phyloP scores from a whole-genome alignment of 139 green algal species.

The Chlorella sorokiniana region DNA sequence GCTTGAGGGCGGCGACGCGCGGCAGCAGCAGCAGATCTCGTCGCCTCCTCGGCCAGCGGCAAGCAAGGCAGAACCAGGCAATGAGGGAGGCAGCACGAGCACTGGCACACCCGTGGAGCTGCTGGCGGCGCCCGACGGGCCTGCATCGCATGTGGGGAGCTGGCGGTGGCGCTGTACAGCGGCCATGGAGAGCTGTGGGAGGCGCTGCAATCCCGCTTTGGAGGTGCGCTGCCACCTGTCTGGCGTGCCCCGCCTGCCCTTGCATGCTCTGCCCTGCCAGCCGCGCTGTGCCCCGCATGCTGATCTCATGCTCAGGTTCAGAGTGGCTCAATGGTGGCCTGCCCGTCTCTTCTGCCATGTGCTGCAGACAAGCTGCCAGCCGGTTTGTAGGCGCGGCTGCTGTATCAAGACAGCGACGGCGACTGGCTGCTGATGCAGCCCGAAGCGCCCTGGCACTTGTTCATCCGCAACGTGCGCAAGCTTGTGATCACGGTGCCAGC shows the following conservation, averaged over 20 bases:
- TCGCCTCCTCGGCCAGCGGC: neutral
- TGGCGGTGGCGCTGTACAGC: slow-evolving; percentile 8
- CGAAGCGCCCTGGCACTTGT: slow-evolving; percentile 27
- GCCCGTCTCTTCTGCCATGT: neutral
- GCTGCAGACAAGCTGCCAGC: slow-evolving; percentile 6
- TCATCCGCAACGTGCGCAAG: slow-evolving; percentile 23
- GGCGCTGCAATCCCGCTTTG: slow-evolving; percentile 4
- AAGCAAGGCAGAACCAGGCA: neutral
- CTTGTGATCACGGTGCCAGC: slow-evolving; percentile 4
- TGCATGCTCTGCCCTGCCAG: neutral
- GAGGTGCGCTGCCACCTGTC: neutral
- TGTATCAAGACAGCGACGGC: slow-evolving; percentile 33
- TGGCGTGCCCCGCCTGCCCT: neutral
- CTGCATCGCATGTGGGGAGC: neutral
- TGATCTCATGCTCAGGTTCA: no score
- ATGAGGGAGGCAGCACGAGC: neutral
- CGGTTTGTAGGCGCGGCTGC: slow-evolving; percentile 1
- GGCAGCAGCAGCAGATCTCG: slow-evolving; percentile 16
- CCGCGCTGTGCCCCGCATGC: neutral
- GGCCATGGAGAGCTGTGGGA: slow-evolving; percentile 9
- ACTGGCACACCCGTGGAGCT: slow-evolving; percentile 7
- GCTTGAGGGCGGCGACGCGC: neutral
- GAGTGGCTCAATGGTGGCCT: neutral
- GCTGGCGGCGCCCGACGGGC: neutral
- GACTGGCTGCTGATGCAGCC: slow-evolving; percentile 41